Base-by-base conservation (phyloP, 2,329 filamentous ascomycete genomes). In the Metarhizium anisopliae region DNA sequence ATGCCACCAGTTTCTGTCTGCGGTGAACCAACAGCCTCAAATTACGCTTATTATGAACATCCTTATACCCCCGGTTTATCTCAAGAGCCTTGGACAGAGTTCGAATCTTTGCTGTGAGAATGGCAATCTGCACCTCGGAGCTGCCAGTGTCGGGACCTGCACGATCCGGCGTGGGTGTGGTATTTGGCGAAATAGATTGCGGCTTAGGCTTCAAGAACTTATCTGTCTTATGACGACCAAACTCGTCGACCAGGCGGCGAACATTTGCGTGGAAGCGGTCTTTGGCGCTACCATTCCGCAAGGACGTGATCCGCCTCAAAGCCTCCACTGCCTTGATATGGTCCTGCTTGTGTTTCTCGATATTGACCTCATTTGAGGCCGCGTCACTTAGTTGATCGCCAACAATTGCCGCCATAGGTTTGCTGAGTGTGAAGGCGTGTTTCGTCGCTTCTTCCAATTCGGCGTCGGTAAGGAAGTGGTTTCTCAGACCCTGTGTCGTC, bases 101-200 rank as follows among this genome's bases (percentile, higher is more conserved):
- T 60, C 90, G 80, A 68, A 99, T 99, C 80, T 96, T 97, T 56
- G 90, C 83, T 3, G 94, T 99, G 69, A 99, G 72, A 63, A 99
- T 95, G 50, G 91, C 92, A 62, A 95, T 90, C 77, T 99, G 94
- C n/a, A 99, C 95, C 74, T 99, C 94, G 6, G 90, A 90, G 64
- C 90, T 95, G 40, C 94, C 94, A 1, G 93, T 99, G 68, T 99
- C 94, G 5, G 87, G 88, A 0, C 94, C 94, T n/a, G 85, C 84
- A 36, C 95, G 86, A 30, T 63, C 61, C 56, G 70, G 74, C 74
- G 64, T 72, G 57, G 71, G 70, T 63, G 69, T 67, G 16, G 64
- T 67, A 54, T 72, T 66, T 63, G 74, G 66, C 57, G 68, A 59
- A 43, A 77, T 74, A 42, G 75, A 76, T 47, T 75, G 70, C 3